Conservation (phyloP, 2,329 filamentous ascomycete genomes). For the Emmonsia crescens region DNA sequence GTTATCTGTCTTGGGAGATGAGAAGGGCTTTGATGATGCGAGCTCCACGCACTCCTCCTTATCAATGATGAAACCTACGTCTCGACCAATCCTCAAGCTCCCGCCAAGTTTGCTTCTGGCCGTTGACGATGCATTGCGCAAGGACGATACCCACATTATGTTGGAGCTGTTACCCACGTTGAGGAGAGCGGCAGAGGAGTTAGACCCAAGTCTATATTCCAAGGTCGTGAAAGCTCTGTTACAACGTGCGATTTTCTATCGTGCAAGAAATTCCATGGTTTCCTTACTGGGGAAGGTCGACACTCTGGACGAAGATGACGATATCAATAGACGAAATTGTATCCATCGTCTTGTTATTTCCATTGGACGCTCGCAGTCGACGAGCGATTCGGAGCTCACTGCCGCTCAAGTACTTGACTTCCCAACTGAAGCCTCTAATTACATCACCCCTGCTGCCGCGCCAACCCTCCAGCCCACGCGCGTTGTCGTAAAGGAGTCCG, state of each 20-base stretch:
- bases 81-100: conserved; percentile 65
- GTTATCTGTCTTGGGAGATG: conserved; percentile 71
- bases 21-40: conserved; percentile 61
- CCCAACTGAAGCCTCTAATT: conserved; percentile 52
- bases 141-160: conserved; percentile 31
- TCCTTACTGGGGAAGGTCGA: conserved; percentile 58
- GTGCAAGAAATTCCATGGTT: conserved; percentile 58
- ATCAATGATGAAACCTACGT: conserved; percentile 66
- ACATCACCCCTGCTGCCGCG: conserved; percentile 67
- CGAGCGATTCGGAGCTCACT: conserved; percentile 42
- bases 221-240: conserved; percentile 39
- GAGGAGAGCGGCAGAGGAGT: conserved; percentile 43
- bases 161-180: conserved; percentile 47
- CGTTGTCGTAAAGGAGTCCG: conserved; percentile 55
- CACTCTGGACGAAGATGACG: conserved; percentile 72
- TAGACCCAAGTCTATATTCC: conserved; percentile 57
- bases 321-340: conserved; percentile 89
- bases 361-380: conserved; percentile 64
- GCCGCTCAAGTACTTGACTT: conserved; percentile 41
- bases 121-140: conserved; percentile 31
- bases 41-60: conserved; percentile 57
- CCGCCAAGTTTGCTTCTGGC: conserved; percentile 42
- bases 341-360: conserved; percentile 87
- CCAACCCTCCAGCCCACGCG: conserved; percentile 52
- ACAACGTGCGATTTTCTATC: conserved; percentile 55